Base-by-base conservation (phyloP, 1,284 basidiomycete genomes). In the Microbotryum violaceum region DNA sequence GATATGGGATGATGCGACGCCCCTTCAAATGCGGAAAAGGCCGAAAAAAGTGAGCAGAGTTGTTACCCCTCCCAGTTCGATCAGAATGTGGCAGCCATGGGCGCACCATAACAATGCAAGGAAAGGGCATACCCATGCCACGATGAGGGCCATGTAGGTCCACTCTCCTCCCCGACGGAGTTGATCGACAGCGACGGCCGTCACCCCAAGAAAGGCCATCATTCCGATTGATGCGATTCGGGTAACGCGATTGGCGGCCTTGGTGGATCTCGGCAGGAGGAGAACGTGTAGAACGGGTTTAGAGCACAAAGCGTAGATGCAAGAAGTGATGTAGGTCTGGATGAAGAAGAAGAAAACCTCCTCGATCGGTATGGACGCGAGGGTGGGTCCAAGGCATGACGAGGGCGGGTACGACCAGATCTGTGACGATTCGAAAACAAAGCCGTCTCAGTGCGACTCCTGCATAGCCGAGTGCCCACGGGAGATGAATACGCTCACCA, bases 271-370 rank as follows among this genome's bases (percentile, higher is more conserved):
- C 29, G 64, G 65, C 9, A 70, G 63, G 21, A 64, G 61, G 10
- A 63, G 49, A 46, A 66, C 64, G 14, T 71, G 68, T 2, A 72
- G 57, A 44, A 70, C 66, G 8, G 70, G 69, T 14, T 70, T 69
- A n/a, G 54, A 62, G 49, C 70, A 49, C 44, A 74, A 47, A 37
- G 71, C 63, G 61, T 72, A 73, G 44, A 73, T 47, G 52, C 61
- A 47, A 2, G 73, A 56, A 14, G 73, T 74, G 62, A 72, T 69
- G 56, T 70, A 72, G 23, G 73, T 73, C 49, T 74, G 73, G 20
- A 74, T 69, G 61, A 72, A 63, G 56, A 74, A 74, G 68, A 74
- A 74, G 62, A 74, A 72, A 53, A 72, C 54, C 59, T 74, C 73
- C 52, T 74, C 73, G 54, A 70, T 56, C 12, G 73, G 73, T 21